A percentile compares a stretch with the other conserved stretches of the same genome.
Conservation (phyloP, 73 alveolate genomes). For the Effrenium voratum region DNA sequence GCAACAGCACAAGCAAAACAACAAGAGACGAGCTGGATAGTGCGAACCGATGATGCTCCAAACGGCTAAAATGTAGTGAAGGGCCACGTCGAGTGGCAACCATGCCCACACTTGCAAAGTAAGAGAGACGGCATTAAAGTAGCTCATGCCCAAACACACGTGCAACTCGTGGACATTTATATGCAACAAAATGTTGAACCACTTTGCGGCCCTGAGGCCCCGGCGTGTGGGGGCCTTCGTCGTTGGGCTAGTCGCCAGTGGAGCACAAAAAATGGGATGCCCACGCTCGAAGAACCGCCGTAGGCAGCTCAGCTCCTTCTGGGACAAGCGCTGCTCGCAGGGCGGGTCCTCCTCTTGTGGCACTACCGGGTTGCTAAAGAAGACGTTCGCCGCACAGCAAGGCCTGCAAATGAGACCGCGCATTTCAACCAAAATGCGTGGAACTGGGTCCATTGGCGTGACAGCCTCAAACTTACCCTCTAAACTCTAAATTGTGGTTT, state of each 20-base stretch:
- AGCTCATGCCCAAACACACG: background rate
- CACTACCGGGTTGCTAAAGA: background rate
- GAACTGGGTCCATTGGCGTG: too few relatives aligned
- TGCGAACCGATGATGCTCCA: background rate
- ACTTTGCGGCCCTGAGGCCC: background rate
- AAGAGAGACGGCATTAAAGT: too few relatives aligned
- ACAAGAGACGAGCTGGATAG: background rate
- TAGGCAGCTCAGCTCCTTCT: background rate
- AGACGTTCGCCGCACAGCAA: slow-evolving; percentile 38
- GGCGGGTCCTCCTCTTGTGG: background rate
- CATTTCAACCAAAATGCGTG: too few relatives aligned
- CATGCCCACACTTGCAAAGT: background rate
- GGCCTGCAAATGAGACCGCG: slow-evolving; percentile 18
- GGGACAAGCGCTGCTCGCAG: slow-evolving; percentile 9
- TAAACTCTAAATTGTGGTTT: too few relatives aligned
- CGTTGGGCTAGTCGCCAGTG: too few relatives aligned
- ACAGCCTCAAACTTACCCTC: too few relatives aligned
- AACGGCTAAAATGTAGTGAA: background rate
- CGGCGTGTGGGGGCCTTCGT: background rate
- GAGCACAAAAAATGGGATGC: too few relatives aligned
- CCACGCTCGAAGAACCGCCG: too few relatives aligned
- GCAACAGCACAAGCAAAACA: background rate
- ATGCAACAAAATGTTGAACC: background rate
- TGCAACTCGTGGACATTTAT: background rate
- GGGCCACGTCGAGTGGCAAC: background rate